phyloP scores from a whole-genome alignment of 2,329 filamentous ascomycete genomes.

The Aspergillus piperis region DNA sequence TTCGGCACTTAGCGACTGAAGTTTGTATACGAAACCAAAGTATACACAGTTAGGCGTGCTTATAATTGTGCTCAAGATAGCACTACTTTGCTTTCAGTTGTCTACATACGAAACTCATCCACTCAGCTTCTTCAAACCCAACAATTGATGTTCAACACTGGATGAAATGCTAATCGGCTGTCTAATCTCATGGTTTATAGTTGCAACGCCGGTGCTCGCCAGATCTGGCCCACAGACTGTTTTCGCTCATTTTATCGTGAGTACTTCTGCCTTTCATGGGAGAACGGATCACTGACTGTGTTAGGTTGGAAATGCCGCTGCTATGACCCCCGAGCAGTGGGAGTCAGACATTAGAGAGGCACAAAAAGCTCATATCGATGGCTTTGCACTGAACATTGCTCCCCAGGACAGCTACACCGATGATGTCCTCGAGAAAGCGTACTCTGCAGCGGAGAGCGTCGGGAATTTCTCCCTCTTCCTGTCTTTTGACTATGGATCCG shows the following conservation, averaged over 20 bases:
- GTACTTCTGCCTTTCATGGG: conserved; percentile 1
- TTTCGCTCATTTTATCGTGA: conserved; percentile 41
- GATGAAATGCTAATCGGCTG: neutral
- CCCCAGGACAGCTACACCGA: conserved; percentile 34
- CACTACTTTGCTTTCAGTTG: neutral
- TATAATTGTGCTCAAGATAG: neutral
- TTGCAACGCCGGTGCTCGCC: neutral
- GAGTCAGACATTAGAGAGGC: conserved; percentile 30
- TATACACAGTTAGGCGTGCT: neutral
- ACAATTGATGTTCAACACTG: neutral
- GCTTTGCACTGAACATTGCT: conserved; percentile 37
- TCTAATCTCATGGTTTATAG: neutral
- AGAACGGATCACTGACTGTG: neutral
- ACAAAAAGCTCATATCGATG: conserved; percentile 34
- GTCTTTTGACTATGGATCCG: conserved; percentile 38
- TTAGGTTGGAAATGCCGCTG: conserved; percentile 31
- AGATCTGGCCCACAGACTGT: conserved; percentile 27
- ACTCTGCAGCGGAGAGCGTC: conserved; percentile 29
- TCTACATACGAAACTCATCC: neutral
- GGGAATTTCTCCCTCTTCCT: conserved; percentile 36
- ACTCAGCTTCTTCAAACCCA: neutral
- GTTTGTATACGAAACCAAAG: neutral
- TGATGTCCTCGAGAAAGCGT: conserved; percentile 30
- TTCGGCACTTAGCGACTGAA: neutral
- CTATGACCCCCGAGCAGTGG: conserved; percentile 28